phyloP scores from a whole-genome alignment of 805 yeast species.

The Soucietia sequanensis region DNA sequence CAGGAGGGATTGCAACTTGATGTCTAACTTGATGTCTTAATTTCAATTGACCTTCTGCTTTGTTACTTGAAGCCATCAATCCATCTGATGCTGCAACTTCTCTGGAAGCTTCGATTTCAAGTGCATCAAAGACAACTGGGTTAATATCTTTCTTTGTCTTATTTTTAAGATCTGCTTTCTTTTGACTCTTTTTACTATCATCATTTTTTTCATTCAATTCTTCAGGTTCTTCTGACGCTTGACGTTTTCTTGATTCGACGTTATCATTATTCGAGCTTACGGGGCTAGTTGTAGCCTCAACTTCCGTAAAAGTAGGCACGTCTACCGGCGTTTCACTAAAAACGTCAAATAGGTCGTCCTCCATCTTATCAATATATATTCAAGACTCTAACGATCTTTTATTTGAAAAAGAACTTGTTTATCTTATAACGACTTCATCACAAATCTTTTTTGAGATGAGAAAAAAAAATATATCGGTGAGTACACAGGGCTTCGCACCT shows the following conservation, averaged over 20 bases:
- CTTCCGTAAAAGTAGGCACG: constrained; percentile 24
- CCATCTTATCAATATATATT: too few relatives aligned
- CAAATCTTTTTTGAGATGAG: too few relatives aligned
- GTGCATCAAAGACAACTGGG: constrained; percentile 81
- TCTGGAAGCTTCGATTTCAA: constrained; percentile 86
- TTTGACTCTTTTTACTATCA: constrained; percentile 14
- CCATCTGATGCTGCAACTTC: constrained; percentile 85
- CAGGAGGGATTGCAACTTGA: constrained; percentile 95
- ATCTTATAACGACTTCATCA: too few relatives aligned
- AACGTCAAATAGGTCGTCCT: constrained; percentile 63
- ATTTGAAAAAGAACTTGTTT: too few relatives aligned
- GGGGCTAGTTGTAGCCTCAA: constrained; percentile 17
- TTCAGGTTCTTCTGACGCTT: constrained; percentile 15
- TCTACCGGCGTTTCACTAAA: constrained; percentile 54
- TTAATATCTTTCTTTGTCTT: constrained; percentile 50
- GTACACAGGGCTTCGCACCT: too few relatives aligned
- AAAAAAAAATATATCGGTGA: too few relatives aligned
- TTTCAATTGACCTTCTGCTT: constrained; percentile 50
- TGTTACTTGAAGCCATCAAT: constrained; percentile 41
- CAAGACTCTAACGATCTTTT: too few relatives aligned
- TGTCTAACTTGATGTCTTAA: constrained; percentile 93
- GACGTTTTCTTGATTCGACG: constrained; percentile 12
- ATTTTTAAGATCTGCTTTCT: constrained; percentile 18
- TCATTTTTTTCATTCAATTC: constrained; percentile 26
- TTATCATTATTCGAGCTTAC: constrained; percentile 13